Base-by-base conservation (phyloP, 2,329 filamentous ascomycete genomes). In the Trichoderma aggressivum region DNA sequence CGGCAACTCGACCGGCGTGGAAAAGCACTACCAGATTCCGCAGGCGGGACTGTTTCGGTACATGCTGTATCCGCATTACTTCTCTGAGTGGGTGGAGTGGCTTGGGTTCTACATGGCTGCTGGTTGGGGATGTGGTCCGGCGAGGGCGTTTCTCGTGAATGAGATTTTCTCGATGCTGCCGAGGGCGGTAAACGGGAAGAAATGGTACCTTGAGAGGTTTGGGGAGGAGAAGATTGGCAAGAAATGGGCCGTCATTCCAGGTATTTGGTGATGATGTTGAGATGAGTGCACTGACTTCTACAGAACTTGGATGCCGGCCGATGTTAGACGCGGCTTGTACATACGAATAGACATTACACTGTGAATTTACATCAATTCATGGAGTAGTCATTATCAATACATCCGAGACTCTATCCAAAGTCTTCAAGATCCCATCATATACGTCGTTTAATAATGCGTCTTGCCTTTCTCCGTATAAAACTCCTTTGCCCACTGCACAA, bases 51-150 rank as follows among this genome's bases (percentile, higher is more conserved):
- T 97, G 63, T 99, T 98, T 82, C 86, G 87, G 74, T 91, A 90
- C 77, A 88, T 97, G 78, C 86, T 98, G 72, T 97, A 91, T 80
- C 94, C 96, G 75, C 96, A 99, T 80, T 99, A 98, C 80, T 85
- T 97, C n/a, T 92, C 91, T 78, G 96, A 99, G 83, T 99, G 96
- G 96, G 80, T 97, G 67, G 96, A 99, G 85, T 99, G 96, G 96
- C 81, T 87, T 4, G 96, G 96, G 0, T 99, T 94, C 80, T 94
- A 91, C 85, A 87, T 97, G 80, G 87, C 92, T 75, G 87, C 90
- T 70, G 90, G 90, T 1, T 87, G 85, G 82, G 81, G 83, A 5
- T 93, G 91, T 78, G 83, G 89, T 61, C 95, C 96, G 0, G 95
- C 94, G 28, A 85, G 94, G 77, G 88, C 87, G 64, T 98, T 98